Conservation (phyloP, 2,329 filamentous ascomycete genomes). For the Aspergillus ruber region DNA sequence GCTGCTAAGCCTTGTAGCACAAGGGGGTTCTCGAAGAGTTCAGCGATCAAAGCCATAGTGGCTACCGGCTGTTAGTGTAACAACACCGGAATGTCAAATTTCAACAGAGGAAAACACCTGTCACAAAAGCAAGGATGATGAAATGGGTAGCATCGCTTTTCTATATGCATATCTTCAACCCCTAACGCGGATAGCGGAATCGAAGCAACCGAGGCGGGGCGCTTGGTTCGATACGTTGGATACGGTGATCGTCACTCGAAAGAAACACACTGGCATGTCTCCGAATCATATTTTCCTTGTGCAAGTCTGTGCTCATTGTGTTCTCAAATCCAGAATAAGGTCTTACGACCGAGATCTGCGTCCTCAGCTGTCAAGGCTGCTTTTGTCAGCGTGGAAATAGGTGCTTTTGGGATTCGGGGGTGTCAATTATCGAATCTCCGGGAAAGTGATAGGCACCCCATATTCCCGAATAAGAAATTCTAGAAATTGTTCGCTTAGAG, state of each 20-base stretch:
- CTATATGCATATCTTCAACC: no score
- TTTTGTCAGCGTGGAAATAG: no score
- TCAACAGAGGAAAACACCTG: background rate
- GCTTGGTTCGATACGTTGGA: background rate
- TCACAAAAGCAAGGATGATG: background rate
- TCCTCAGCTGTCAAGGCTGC: background rate
- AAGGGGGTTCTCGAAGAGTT: slow-evolving; percentile 17
- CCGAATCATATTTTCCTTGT: background rate
- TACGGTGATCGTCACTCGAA: background rate
- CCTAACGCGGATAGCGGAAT: background rate
- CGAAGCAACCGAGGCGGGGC: background rate
- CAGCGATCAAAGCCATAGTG: slow-evolving; percentile 19
- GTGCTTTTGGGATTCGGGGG: no score
- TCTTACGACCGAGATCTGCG: background rate
- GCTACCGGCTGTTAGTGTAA: background rate
- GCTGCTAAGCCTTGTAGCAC: slow-evolving; percentile 15
- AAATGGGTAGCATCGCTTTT: no score
- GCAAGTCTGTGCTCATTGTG: background rate
- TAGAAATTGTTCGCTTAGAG: background rate
- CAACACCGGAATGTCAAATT: background rate
- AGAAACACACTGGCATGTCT: background rate
- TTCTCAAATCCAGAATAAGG: background rate
- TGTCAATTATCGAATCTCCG: background rate
- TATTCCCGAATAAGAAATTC: background rate
- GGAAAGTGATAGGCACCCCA: background rate